A percentile compares a stretch with the other conserved stretches of the same genome.
These are phyloP conservation scores for Escallonia herrerae DNA, from an alignment of 129 eudicot genomes.

Conservation along the genomic window DNA sequence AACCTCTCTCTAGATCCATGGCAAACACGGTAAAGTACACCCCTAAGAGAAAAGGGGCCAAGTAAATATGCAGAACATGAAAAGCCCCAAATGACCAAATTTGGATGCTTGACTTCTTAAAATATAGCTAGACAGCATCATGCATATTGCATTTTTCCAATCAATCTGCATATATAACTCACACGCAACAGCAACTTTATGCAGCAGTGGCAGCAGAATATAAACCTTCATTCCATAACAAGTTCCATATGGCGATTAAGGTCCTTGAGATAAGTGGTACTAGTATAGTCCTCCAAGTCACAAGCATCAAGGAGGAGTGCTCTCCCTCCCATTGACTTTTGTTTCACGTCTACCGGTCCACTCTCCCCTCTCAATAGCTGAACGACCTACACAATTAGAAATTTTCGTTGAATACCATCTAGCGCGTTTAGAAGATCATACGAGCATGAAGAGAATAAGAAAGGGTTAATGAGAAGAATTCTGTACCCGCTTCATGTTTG, in stretches of 20 bases:
- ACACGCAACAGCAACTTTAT: no score
- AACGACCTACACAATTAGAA: conserved; percentile 39
- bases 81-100: no score
- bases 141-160: no score
- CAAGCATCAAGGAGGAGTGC: conserved; percentile 47
- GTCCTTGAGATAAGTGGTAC: conserved; percentile 64
- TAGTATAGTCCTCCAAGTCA: conserved; percentile 67
- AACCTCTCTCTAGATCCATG: no score
- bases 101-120: no score
- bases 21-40: no score
- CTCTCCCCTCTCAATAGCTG: conserved; percentile 59
- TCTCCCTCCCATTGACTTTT: conserved; percentile 41
- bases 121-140: no score
- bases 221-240: conserved; percentile 51
- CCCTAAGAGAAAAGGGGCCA: no score
- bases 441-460: background rate
- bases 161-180: no score
- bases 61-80: no score
- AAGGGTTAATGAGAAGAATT: background rate
- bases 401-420: background rate
- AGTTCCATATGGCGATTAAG: conserved; percentile 87
- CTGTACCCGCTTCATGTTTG: conserved; percentile 63
- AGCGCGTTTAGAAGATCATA: background rate
- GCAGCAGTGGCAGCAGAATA: no score
- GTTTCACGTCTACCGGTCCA: conserved; percentile 32